Base-by-base conservation (phyloP, 164 flowering plant genomes). In the Chimonanthus praecox region DNA sequence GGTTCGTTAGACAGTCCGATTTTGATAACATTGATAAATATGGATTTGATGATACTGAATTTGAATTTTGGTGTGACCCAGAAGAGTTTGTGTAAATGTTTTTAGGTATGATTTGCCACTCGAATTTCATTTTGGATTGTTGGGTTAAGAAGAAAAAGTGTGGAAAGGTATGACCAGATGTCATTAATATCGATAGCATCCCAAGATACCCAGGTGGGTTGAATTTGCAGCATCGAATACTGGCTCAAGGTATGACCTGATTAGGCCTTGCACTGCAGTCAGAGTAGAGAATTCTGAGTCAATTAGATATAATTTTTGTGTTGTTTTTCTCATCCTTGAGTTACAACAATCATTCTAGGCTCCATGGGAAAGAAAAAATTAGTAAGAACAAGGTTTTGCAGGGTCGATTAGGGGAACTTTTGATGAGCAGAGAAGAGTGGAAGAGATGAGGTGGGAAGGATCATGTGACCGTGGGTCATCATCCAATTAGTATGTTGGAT, bases 281-380 rank as follows among this genome's bases (percentile, higher is more conserved):
- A 88, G 94, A 80, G 97, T 95, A 3, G 77, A 63, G 43, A 88
- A 93, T 69, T 88, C 97, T 33, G 0, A 85, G 87, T 63, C 90
- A 90, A 76, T 96, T 98, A 5, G 98, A 95, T 84, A 75, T 93
- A 18, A 69, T 93, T 13, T 95, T 93, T 79, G 98, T 94, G 73
- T 97, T 97, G 1, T 94, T 92, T 75, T 94, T 94, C 75, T 83
- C 97, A 15, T 96, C 98, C 62, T 49, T 96, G 76, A 92, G 98
- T 68, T 96, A 96, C 83, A 96, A 92, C 67, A 81, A 87, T 54
- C 75, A 85, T 76, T 87, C 94, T 16, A 94, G 88, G 85, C 67
- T 80, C 46, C 85, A 49, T 45, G 86, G 90, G 45, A 79, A 68
- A 58, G 87, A 84, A 70, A 86, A 80, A 72, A 75, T 75, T 58